Base-by-base conservation (phyloP, 805 yeast species). In the Lipomyces oligophaga region DNA sequence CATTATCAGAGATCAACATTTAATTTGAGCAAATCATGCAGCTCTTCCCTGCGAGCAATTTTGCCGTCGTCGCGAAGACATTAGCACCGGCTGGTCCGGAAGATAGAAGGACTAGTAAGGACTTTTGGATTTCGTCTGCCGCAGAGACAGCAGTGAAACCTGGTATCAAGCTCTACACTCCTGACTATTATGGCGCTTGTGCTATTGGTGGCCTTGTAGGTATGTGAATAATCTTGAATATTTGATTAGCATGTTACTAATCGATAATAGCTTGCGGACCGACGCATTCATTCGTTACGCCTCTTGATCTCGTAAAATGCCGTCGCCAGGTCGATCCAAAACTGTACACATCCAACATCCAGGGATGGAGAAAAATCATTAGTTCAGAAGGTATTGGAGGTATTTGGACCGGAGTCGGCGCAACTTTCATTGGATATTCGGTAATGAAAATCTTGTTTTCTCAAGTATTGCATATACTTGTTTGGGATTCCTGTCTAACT, bases 201-300 rank as follows among this genome's bases (percentile, higher is more conserved):
- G 80, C 88, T 3, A 38, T 81, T 26, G 93, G 89, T 37, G 93
- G 90, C 55, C 74, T 81, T 42, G 57, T 83, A 41, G 61, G 60
- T 60, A 47, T 30, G 60, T 43, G 19, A 10, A 5, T n/a, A 2
- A 5, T 31, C 7, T 13, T n/a, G 32, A 38, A 5, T 4, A 13
- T 13, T 7, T 31, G 6, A n/a, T 31, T 6, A 19, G 5, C n/a
- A 24, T 13, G 4, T 41, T 5, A 20, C 27, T 28, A 21, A 8
- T 5, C 13, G 5, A 26, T n/a, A 18, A 40, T 59, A 47, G 97
- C 97, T 1, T 90, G 97, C 73, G 97, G 97, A 11, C 96, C 97
- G 21, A 90, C 97, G 10, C 98, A 90, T 66, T 81, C 95, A 1
- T 77, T 83, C 2, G 94, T 90, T 20, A 85, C 96, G 4, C 97